These are phyloP conservation scores for Apiotrichum brassicae DNA, from an alignment of 1,284 basidiomycete species.

Conservation along the genomic window DNA sequence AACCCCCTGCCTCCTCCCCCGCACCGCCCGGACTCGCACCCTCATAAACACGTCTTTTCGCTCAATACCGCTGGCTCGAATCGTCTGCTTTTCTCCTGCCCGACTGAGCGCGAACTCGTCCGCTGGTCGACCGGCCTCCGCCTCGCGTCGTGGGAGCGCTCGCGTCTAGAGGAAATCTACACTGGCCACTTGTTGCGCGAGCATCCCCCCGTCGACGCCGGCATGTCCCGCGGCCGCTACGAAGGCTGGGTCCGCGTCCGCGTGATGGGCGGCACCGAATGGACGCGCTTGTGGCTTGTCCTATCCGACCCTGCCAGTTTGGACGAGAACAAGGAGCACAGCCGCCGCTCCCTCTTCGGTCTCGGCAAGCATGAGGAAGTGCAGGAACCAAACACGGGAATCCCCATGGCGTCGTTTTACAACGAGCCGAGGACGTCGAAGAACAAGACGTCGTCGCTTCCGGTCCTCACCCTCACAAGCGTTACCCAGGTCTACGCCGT, in stretches of 20 bases:
- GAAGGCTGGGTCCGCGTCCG: slow-evolving; percentile 92
- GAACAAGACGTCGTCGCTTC: slow-evolving; percentile 32
- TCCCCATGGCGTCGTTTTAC: slow-evolving; percentile 45
- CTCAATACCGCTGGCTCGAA: slow-evolving; percentile 94
- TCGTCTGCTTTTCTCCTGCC: slow-evolving; percentile 80
- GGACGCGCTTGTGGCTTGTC: slow-evolving; percentile 88
- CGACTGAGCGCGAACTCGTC: slow-evolving; percentile 60
- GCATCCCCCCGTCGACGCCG: slow-evolving; percentile 42
- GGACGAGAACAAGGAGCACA: slow-evolving; percentile 15
- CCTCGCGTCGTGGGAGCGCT: slow-evolving; percentile 90
- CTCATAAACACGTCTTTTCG: slow-evolving; percentile 69
- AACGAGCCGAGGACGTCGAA: slow-evolving; percentile 34
- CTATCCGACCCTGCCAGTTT: slow-evolving; percentile 51
- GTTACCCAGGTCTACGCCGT: slow-evolving; percentile 62
- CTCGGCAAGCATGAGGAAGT: slow-evolving; percentile 51
- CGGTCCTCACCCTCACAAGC: slow-evolving; percentile 42
- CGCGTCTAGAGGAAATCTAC: slow-evolving; percentile 92
- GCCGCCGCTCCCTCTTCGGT: slow-evolving; percentile 38
- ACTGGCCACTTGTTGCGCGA: slow-evolving; percentile 77
- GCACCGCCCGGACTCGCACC: slow-evolving; percentile 48
- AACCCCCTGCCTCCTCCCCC: slow-evolving; percentile 51
- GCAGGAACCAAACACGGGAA: slow-evolving; percentile 42
- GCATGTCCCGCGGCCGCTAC: slow-evolving; percentile 61
- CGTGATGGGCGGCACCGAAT: slow-evolving; percentile 89
- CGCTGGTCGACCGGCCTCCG: slow-evolving; percentile 91